A percentile compares a stretch with the other conserved stretches of the same genome.
Evolutionary conservation across 306 rosid species (phyloP).

Genomic region (Rosa chinensis): DNA sequence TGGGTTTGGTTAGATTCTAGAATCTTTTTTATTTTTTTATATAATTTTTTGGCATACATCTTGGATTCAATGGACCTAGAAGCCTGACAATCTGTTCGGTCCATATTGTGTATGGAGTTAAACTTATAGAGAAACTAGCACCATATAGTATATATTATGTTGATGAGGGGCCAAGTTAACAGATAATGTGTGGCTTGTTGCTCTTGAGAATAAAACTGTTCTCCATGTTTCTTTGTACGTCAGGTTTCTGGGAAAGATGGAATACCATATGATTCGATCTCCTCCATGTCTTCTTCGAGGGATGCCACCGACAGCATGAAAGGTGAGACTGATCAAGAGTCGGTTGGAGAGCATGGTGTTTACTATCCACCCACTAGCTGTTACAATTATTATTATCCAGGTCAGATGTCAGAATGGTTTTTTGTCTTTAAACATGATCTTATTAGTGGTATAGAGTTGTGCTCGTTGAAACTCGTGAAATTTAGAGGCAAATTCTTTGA

Average conservation of each 20-base stretch:
- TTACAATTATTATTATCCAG: slow-evolving; percentile 49
- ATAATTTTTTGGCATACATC: too few relatives aligned
- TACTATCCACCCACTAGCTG: slow-evolving; percentile 40
- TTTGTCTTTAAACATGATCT: slow-evolving; percentile 14
- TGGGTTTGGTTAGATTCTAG: too few relatives aligned
- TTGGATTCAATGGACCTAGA: too few relatives aligned
- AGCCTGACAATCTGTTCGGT: too few relatives aligned
- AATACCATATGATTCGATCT: slow-evolving; percentile 31
- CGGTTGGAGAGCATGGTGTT: slow-evolving; percentile 47
- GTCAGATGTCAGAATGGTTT: slow-evolving; percentile 36
- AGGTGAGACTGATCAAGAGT: slow-evolving; percentile 56
- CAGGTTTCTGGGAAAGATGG: slow-evolving; percentile 53
- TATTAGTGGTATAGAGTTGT: neutral
- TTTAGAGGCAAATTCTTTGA: neutral
- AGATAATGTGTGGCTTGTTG: neutral
- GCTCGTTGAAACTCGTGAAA: neutral
- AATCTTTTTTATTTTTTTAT: too few relatives aligned
- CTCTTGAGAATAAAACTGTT: neutral
- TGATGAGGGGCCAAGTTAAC: neutral
- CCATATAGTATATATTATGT: neutral
- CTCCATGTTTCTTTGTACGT: slow-evolving; percentile 10
- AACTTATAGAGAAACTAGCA: too few relatives aligned
- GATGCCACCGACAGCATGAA: slow-evolving; percentile 37
- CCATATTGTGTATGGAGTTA: too few relatives aligned
- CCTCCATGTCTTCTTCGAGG: slow-evolving; percentile 29